These are phyloP conservation scores for Pistacia vera DNA, from an alignment of 345 rosid species.

Conservation along the genomic window DNA sequence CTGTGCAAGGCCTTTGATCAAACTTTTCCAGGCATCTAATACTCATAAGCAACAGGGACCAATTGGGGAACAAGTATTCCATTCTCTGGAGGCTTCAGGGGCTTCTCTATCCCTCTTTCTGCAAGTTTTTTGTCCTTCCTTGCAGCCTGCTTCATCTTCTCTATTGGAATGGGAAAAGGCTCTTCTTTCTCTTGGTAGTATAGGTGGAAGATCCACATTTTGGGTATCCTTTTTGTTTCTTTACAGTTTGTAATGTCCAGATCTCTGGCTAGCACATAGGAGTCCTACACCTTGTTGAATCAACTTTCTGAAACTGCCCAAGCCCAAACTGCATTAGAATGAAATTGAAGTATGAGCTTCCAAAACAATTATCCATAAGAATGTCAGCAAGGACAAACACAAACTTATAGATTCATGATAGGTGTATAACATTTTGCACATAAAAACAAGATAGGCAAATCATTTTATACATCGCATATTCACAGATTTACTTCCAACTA, in stretches of 20 bases:
- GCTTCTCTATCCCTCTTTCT: conserved; percentile 79
- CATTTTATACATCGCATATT: not conserved
- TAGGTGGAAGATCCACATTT: conserved; percentile 79
- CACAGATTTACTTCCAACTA: conserved; percentile 7
- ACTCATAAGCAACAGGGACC: conserved; percentile 74
- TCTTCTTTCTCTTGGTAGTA: conserved; percentile 82
- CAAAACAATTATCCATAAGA: not conserved
- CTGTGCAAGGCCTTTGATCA: conserved; percentile 79
- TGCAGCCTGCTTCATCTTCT: conserved; percentile 62
- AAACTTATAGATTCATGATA: not conserved
- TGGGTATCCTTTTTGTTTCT: conserved; percentile 47
- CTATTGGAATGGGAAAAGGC: conserved; percentile 75
- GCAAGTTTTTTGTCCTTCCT: conserved; percentile 74
- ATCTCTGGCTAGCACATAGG: conserved; percentile 42
- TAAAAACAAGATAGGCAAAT: not conserved
- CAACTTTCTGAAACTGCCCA: conserved; percentile 27
- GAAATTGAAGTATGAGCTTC: conserved; percentile 6
- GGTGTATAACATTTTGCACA: not conserved
- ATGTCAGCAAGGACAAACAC: not conserved
- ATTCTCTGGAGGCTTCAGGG: conserved; percentile 78
- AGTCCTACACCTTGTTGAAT: conserved; percentile 30
- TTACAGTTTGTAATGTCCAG: conserved; percentile 22
- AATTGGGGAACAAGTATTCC: conserved; percentile 77
- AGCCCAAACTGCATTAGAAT: conserved; percentile 42
- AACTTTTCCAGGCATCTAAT: conserved; percentile 75